These are phyloP conservation scores for Leptosphaerulina australis DNA, from an alignment of 2,329 filamentous ascomycete species.

Conservation along the genomic window DNA sequence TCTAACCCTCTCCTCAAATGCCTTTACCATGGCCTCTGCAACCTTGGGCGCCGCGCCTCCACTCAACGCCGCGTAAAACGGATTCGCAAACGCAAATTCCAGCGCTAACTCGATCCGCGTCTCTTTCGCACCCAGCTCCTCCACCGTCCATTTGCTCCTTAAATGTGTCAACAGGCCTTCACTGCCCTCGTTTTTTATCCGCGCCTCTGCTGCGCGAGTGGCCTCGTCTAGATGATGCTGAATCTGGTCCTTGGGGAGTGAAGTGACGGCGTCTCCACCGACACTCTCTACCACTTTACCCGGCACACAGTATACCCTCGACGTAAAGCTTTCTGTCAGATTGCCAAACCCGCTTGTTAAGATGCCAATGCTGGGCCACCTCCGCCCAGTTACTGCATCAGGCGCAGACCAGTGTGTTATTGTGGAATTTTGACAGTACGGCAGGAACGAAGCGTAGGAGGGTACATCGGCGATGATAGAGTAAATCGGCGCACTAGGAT, in stretches of 20 bases:
- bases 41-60: constrained; percentile 82
- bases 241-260: constrained; percentile 50
- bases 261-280: constrained; percentile 62
- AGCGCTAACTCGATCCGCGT: constrained; percentile 80
- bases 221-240: constrained; percentile 50
- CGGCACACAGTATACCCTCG: constrained; percentile 77
- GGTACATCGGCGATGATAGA: constrained; percentile 85
- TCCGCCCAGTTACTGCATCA: constrained; percentile 54
- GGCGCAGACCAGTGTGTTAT: constrained; percentile 76
- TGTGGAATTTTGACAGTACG: constrained; percentile 79
- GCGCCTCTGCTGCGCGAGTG: not conserved
- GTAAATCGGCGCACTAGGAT: constrained; percentile 74
- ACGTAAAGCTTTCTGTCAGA: constrained; percentile 83
- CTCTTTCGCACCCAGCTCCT: constrained; percentile 52
- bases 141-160: constrained; percentile 72
- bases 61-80: constrained; percentile 84
- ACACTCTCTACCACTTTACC: constrained; percentile 76
- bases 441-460: constrained; percentile 81
- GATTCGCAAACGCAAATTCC: constrained; percentile 84
- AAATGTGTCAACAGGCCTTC: constrained; percentile 67
- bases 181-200: constrained; percentile 4
- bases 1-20: constrained; percentile 83
- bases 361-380: constrained; percentile 75
- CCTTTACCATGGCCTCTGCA: constrained; percentile 86
- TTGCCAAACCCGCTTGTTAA: constrained; percentile 85